phyloP scores from a whole-genome alignment of 2,329 filamentous ascomycete species.

The Neobulgaria alba region DNA sequence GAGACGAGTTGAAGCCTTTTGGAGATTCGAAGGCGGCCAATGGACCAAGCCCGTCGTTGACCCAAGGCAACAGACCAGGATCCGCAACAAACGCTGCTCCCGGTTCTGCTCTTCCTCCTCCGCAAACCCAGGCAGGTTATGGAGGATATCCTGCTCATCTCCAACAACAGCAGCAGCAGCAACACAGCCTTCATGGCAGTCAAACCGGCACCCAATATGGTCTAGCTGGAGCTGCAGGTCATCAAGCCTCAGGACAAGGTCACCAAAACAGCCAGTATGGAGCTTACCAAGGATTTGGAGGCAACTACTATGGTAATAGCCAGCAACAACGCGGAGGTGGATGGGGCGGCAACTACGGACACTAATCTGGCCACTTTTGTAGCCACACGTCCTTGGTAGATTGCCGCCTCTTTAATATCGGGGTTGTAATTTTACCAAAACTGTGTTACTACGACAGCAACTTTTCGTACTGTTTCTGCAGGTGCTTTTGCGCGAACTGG shows the following conservation, averaged over 20 bases:
- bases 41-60: slow-evolving; percentile 29
- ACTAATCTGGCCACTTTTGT: slow-evolving; percentile 24
- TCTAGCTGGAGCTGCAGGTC: slow-evolving; percentile 43
- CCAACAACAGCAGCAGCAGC: slow-evolving; percentile 21
- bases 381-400: slow-evolving; percentile 23
- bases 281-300: slow-evolving; percentile 37
- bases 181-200: slow-evolving; percentile 28
- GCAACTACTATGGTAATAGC: slow-evolving; percentile 32
- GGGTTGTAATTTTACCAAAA: slow-evolving; percentile 22
- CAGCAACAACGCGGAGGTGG: slow-evolving; percentile 33
- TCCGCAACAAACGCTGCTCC: slow-evolving; percentile 30
- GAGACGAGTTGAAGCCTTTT: slow-evolving; percentile 31
- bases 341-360: slow-evolving; percentile 39
- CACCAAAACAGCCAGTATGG: slow-evolving; percentile 35
- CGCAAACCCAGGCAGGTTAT: slow-evolving; percentile 29
- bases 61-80: slow-evolving; percentile 29
- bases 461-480: neutral
- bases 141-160: slow-evolving; percentile 30
- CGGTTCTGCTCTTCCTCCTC: slow-evolving; percentile 26
- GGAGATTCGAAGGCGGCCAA: slow-evolving; percentile 29
- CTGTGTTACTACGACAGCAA: slow-evolving; percentile 27
- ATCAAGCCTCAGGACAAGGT: slow-evolving; percentile 35
- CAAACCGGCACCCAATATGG: slow-evolving; percentile 29
- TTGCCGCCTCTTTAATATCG: slow-evolving; percentile 16
- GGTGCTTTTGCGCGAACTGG: neutral